phyloP scores from a whole-genome alignment of 2,329 filamentous ascomycete genomes.

The Cladosporium phlei region DNA sequence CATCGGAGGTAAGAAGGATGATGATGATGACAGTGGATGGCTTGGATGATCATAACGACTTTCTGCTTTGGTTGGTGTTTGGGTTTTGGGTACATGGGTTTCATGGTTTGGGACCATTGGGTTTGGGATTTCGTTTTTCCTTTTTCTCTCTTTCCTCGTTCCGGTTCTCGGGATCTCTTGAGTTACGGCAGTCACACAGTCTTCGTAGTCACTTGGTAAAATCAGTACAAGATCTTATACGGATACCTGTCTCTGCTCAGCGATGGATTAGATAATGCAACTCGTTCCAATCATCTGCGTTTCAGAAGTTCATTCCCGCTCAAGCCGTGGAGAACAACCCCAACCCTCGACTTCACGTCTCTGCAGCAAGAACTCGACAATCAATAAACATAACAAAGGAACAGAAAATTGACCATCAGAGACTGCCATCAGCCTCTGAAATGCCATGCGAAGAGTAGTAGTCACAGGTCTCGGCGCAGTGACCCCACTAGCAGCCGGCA shows the following conservation, averaged over 20 bases:
- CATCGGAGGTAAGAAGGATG: conserved; percentile 17
- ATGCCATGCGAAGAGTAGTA: conserved; percentile 49
- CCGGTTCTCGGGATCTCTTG: neutral
- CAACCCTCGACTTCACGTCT: too few species aligned
- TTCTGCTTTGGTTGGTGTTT: neutral
- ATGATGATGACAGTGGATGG: conserved; percentile 29
- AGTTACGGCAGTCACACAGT: conserved; percentile 11
- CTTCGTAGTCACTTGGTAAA: neutral
- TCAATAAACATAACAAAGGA: too few species aligned
- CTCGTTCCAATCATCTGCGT: too few species aligned
- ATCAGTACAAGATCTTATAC: neutral
- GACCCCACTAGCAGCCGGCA: conserved; percentile 37
- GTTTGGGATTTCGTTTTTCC: conserved; percentile 7
- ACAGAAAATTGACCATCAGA: too few species aligned
- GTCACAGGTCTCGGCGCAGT: conserved; percentile 47
- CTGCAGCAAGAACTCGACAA: too few species aligned
- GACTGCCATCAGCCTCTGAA: neutral
- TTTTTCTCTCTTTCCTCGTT: neutral
- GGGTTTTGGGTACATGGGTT: neutral
- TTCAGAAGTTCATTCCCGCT: too few species aligned
- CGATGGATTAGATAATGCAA: too few species aligned
- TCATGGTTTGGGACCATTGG: too few species aligned
- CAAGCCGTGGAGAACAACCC: too few species aligned
- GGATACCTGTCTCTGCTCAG: too few species aligned
- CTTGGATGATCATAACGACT: conserved; percentile 24